These are phyloP conservation scores for Micromonas commoda DNA, from an alignment of 139 green algal species.

Conservation along the genomic window DNA sequence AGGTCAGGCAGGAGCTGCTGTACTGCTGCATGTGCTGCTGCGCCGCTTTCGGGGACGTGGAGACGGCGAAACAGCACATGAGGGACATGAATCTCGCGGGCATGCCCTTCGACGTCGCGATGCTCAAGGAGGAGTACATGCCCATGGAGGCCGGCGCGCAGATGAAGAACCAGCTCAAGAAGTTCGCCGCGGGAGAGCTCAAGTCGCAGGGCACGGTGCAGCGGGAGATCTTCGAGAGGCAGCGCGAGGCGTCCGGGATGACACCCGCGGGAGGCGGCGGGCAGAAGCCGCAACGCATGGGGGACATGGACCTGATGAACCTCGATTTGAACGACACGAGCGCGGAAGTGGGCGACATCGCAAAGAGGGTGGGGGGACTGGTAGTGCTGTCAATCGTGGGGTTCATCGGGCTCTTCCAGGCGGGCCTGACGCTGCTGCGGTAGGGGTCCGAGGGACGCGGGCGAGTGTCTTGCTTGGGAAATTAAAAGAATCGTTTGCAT, in stretches of 20 bases:
- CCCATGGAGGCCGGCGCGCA: slow-evolving; percentile 8
- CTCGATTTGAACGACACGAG: slow-evolving; percentile 5
- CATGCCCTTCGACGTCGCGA: slow-evolving; percentile 6
- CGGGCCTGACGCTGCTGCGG: not conserved
- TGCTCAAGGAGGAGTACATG: not conserved
- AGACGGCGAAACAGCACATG: slow-evolving; percentile 16
- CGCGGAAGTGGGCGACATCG: not conserved
- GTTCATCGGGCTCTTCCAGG: slow-evolving; percentile 2
- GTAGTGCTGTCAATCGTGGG: not conserved
- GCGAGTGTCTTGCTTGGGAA: not conserved
- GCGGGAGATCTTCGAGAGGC: slow-evolving; percentile 10
- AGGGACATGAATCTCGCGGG: slow-evolving; percentile 13
- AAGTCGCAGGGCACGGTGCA: slow-evolving; percentile 16
- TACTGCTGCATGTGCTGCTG: slow-evolving; percentile 18
- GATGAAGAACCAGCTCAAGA: slow-evolving; percentile 23
- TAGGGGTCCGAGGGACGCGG: not conserved
- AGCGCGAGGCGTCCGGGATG: not conserved
- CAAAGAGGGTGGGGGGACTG: slow-evolving; percentile 2
- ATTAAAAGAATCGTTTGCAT: not conserved
- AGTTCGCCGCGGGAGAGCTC: slow-evolving; percentile 8
- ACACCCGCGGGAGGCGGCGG: not conserved
- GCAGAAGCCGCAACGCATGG: not conserved
- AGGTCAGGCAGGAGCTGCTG: not conserved
- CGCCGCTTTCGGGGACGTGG: slow-evolving; percentile 21
- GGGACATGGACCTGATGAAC: not conserved